Evolutionary conservation across 1,284 basidiomycete genomes (phyloP), one percentile per base, ranked within the genome.

Genomic region (Grifola frondosa): DNA sequence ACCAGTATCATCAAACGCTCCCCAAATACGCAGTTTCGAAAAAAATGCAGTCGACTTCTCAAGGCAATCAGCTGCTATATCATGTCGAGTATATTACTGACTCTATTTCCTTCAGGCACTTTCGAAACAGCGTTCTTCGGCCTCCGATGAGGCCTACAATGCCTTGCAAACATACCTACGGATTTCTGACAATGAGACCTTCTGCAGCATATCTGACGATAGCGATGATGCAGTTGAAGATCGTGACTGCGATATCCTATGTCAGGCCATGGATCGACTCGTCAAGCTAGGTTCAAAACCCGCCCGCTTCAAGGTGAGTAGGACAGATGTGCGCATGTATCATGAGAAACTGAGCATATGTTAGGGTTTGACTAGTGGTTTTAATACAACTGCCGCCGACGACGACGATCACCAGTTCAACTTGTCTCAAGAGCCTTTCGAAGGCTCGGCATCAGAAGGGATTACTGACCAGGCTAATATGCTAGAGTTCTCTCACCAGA

Each of bases 1-100:
- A 53, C 66, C 22, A 66, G 67, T 26, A 77, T 88, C 35, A 67
- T 75, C 30, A 50, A 60, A 31, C 74, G 82, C 19, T 86, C 85
- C 3, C 58, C 64, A 3, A 70, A 79, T 49, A 41, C 56, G 2
- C 44, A 44, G 13, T 82, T 85, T 60, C 65, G 67, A 39, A 63
- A 63, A 31, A 68, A 61, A 48, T 75, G 69, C 52, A 57, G 57
- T 36, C 64, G 62, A 15, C 58, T 78, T 21, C 46, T 84, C 13
- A 74, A 76, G 70, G 85, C 83, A 62, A 23, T n/a, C 4, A 15
- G 6, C 7, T 16, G 21, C n/a, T 17, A 26, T 22, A 5, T 30
- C 13, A 13, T 35, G 11, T 23, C 25, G 20, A 13, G 3, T 28
- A 16, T 16, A 20, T 22, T 6, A 33, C 21, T 11, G 19, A 12